phyloP scores from a whole-genome alignment of 257 asterid species.

The Jasminum sambac region DNA sequence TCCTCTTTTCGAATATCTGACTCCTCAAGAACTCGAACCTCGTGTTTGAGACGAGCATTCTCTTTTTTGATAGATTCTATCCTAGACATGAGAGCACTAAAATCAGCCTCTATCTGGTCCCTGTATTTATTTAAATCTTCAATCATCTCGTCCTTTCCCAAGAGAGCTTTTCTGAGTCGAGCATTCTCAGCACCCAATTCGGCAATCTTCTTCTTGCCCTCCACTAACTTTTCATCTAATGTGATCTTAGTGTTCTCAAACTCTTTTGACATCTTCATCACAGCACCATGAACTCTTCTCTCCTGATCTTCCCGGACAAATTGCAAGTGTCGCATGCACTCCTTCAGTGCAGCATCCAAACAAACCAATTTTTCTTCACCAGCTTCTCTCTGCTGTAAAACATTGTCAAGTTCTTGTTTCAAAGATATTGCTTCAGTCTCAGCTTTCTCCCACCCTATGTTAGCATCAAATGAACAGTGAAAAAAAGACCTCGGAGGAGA shows the following conservation, averaged over 20 bases:
- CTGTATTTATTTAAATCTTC: conserved; percentile 49
- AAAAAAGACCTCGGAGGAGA: neutral
- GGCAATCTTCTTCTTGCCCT: conserved; percentile 41
- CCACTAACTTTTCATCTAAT: conserved; percentile 51
- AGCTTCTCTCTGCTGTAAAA: conserved; percentile 46
- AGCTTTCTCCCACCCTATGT: conserved; percentile 80
- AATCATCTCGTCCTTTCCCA: conserved; percentile 55
- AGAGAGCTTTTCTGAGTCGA: conserved; percentile 52
- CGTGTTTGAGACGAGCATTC: conserved; percentile 65
- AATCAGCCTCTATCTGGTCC: conserved; percentile 49
- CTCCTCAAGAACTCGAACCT: conserved; percentile 74
- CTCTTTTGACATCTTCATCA: conserved; percentile 50
- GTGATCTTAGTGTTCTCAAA: conserved; percentile 39
- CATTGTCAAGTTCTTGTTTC: conserved; percentile 67
- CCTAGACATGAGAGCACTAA: conserved; percentile 42
- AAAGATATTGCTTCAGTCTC: conserved; percentile 62
- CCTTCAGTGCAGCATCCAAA: conserved; percentile 75
- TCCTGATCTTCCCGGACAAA: conserved; percentile 69
- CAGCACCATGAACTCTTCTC: conserved; percentile 54
- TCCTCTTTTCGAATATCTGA: conserved; percentile 80
- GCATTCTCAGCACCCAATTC: conserved; percentile 56
- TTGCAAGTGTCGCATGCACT: conserved; percentile 73
- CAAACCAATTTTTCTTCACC: conserved; percentile 58
- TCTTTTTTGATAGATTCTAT: conserved; percentile 67
- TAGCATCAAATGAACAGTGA: neutral